These are phyloP conservation scores for Limnanthes douglasii DNA, from an alignment of 345 rosid genomes.

Conservation along the genomic window DNA sequence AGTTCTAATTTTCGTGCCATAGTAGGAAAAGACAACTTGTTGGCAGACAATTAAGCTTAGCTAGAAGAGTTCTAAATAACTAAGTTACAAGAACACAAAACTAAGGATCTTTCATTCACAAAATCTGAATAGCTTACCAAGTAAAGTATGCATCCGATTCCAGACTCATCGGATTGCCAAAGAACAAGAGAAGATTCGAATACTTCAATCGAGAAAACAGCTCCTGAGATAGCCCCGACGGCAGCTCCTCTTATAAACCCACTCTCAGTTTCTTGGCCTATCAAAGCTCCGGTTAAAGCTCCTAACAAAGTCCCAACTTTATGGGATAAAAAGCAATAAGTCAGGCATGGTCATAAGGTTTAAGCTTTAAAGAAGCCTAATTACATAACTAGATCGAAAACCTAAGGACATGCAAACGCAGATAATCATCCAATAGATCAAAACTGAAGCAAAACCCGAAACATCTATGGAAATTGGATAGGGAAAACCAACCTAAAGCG, in stretches of 20 bases:
- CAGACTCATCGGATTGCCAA: conserved; percentile 93
- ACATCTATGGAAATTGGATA: background rate
- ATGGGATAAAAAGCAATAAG: conserved; percentile 6
- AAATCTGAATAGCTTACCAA: conserved; percentile 40
- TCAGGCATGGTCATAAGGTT: conserved; percentile 1
- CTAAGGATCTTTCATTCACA: background rate
- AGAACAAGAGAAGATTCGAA: conserved; percentile 93
- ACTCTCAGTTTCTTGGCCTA: conserved; percentile 99
- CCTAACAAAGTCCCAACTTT: conserved; percentile 96
- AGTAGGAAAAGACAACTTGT: background rate
- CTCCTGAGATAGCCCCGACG: conserved; percentile 97
- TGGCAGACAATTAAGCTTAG: too few relatives aligned
- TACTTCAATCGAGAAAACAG: conserved; percentile 97
- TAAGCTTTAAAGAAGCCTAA: background rate
- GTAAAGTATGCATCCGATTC: conserved; percentile 79
- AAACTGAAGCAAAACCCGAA: background rate
- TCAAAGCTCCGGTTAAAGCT: conserved; percentile 96
- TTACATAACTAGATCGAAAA: background rate
- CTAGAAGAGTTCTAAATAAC: background rate
- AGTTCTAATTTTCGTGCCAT: background rate
- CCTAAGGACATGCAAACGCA: background rate
- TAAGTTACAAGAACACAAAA: background rate
- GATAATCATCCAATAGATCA: background rate
- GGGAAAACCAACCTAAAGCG: conserved; percentile 60
- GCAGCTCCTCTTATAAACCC: conserved; percentile 97